A percentile compares a stretch with the other conserved stretches of the same genome.
phyloP scores from a whole-genome alignment of 768 basidiomycete genomes.

The Lentinula guzmanii region DNA sequence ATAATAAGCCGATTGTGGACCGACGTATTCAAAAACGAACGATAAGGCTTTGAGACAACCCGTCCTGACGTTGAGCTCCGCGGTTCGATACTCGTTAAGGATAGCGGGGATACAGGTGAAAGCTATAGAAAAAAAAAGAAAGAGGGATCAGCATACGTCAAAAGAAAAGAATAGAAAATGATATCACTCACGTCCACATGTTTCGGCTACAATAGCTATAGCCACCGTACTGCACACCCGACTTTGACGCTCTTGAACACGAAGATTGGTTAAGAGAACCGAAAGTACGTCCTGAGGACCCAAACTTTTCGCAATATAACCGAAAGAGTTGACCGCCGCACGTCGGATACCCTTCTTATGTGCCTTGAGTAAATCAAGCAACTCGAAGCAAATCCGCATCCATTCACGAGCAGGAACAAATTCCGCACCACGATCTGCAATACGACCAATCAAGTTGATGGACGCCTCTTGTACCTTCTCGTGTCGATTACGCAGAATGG shows the following conservation, averaged over 20 bases:
- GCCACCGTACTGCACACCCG: slow-evolving; percentile 98
- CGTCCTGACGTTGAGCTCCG: slow-evolving; percentile 96
- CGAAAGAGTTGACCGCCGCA: slow-evolving; percentile 98
- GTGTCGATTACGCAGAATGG: slow-evolving; percentile 97
- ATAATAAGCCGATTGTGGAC: slow-evolving; percentile 94
- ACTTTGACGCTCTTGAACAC: slow-evolving; percentile 98
- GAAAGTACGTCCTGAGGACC: slow-evolving; percentile 98
- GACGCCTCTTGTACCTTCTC: slow-evolving; percentile 99
- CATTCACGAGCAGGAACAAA: slow-evolving; percentile 98
- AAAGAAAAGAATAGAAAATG: too few species aligned
- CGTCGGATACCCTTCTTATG: slow-evolving; percentile 99
- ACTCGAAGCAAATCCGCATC: slow-evolving; percentile 99
- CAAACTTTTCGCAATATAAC: slow-evolving; percentile 98
- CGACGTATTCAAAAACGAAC: slow-evolving; percentile 99
- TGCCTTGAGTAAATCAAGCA: slow-evolving; percentile 94
- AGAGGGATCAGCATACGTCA: slow-evolving; percentile 5
- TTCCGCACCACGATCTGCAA: slow-evolving; percentile 98
- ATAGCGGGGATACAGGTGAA: slow-evolving; percentile 99
- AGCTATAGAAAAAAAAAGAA: slow-evolving; percentile 31
- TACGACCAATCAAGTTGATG: slow-evolving; percentile 99
- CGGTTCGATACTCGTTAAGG: slow-evolving; percentile 96
- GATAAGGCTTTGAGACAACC: slow-evolving; percentile 98
- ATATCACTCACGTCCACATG: slow-evolving; percentile 64
- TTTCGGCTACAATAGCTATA: slow-evolving; percentile 93
- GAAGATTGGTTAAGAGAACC: slow-evolving; percentile 91